phyloP scores from a whole-genome alignment of 345 rosid species.

The Dipteronia sinensis region DNA sequence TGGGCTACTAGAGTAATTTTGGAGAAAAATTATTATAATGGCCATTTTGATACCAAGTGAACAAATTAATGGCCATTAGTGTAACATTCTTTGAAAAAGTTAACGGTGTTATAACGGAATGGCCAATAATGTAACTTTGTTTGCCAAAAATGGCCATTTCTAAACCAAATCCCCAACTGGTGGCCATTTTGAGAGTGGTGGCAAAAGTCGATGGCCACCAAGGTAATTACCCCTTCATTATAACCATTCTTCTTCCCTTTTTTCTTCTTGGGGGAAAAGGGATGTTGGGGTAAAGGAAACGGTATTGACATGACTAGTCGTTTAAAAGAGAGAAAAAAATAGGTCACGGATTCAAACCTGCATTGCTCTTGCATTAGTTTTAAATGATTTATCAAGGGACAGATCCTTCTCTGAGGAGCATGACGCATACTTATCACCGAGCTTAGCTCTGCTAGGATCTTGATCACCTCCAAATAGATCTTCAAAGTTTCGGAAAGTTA shows the following conservation, averaged over 20 bases:
- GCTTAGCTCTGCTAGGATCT: slow-evolving; percentile 35
- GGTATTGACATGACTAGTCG: neutral
- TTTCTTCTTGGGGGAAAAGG: neutral
- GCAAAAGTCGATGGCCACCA: no score
- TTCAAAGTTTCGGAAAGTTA: slow-evolving; percentile 72
- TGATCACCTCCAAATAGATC: slow-evolving; percentile 74
- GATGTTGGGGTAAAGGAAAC: neutral
- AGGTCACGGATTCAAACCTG: slow-evolving; percentile 29
- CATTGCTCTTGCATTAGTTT: slow-evolving; percentile 19
- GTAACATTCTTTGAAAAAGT: no score
- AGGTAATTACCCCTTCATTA: no score
- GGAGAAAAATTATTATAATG: no score
- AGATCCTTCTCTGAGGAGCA: slow-evolving; percentile 44
- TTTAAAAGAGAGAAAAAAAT: neutral
- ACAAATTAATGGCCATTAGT: no score
- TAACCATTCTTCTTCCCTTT: neutral
- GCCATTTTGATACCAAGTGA: no score
- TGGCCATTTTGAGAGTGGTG: no score
- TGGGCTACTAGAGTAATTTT: no score
- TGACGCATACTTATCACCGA: slow-evolving; percentile 34
- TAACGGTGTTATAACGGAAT: no score
- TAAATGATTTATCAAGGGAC: slow-evolving; percentile 37
- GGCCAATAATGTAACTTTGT: no score
- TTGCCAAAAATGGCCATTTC: no score
- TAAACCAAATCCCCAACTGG: no score